A percentile compares a stretch with the other conserved stretches of the same genome.
Evolutionary conservation across 129 eudicot genomes (phyloP).

Genomic region (Apium graveolens): DNA sequence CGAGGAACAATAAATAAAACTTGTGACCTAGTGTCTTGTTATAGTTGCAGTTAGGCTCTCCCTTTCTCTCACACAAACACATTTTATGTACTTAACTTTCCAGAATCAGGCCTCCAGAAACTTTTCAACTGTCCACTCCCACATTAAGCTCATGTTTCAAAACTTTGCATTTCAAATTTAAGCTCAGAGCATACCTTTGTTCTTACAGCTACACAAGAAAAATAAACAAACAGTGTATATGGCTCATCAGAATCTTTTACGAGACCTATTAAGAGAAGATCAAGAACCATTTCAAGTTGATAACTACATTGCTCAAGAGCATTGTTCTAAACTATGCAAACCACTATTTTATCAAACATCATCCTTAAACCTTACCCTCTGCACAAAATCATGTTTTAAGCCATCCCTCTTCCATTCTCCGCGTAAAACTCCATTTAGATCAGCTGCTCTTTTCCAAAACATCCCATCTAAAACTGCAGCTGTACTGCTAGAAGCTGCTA

Average conservation of each 20-base stretch:
- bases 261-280: slow-evolving; percentile 65
- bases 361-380: slow-evolving; percentile 25
- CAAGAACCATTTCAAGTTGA: slow-evolving; percentile 81
- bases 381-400: slow-evolving; percentile 57
- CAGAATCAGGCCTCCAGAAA: background rate
- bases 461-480: slow-evolving; percentile 60
- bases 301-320: slow-evolving; percentile 47
- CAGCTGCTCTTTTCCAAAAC: slow-evolving; percentile 35
- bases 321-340: slow-evolving; percentile 21
- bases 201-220: background rate
- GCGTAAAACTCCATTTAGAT: slow-evolving; percentile 31
- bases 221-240: background rate
- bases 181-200: background rate
- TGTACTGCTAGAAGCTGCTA: slow-evolving; percentile 69
- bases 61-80: background rate
- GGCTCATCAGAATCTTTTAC: slow-evolving; percentile 37
- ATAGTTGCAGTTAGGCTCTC: background rate
- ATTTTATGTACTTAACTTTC: background rate
- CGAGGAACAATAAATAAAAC: background rate
- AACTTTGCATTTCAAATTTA: slow-evolving; percentile 17
- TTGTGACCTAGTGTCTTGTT: background rate
- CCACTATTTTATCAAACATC: slow-evolving; percentile 35
- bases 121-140: background rate
- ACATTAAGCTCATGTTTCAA: background rate
- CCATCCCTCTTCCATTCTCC: slow-evolving; percentile 43